Conservation (phyloP, 495 filamentous ascomycete species). For the Pseudoneurospora amorphoporcata region DNA sequence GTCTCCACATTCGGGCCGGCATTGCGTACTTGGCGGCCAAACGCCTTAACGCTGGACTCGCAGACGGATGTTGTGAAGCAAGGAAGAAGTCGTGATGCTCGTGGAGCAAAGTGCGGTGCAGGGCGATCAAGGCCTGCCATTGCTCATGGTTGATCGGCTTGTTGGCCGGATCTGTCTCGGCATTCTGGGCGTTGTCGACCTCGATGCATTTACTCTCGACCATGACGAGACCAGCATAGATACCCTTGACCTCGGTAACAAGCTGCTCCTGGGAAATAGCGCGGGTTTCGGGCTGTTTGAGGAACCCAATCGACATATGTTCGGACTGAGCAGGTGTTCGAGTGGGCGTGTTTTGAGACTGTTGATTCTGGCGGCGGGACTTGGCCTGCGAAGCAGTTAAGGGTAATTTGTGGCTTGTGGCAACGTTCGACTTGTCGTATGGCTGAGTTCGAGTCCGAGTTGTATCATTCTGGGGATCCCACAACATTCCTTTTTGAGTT, state of each 20-base stretch:
- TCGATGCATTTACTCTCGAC: slow-evolving; percentile 73
- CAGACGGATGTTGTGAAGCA: slow-evolving; percentile 63
- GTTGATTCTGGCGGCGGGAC: slow-evolving; percentile 2
- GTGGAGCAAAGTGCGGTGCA: slow-evolving; percentile 60
- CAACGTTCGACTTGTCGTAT: slow-evolving; percentile 17
- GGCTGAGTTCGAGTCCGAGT: slow-evolving; percentile 10
- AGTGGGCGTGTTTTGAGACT: background rate
- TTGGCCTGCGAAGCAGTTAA: slow-evolving; percentile 7
- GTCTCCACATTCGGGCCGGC: slow-evolving; percentile 70
- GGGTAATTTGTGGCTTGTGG: slow-evolving; percentile 9
- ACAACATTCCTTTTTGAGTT: slow-evolving; percentile 24
- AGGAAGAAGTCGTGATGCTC: slow-evolving; percentile 75
- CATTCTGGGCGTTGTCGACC: slow-evolving; percentile 51
- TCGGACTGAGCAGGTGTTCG: background rate
- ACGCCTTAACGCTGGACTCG: slow-evolving; percentile 45
- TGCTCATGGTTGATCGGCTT: slow-evolving; percentile 46
- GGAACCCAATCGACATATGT: slow-evolving; percentile 19
- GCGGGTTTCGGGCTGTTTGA: slow-evolving; percentile 50
- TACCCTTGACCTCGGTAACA: slow-evolving; percentile 57
- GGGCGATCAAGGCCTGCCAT: slow-evolving; percentile 62
- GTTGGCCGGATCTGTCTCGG: slow-evolving; percentile 25
- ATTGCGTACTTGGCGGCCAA: slow-evolving; percentile 64
- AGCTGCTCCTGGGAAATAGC: slow-evolving; percentile 70
- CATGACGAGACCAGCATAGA: slow-evolving; percentile 68
- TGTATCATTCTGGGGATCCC: slow-evolving; percentile 22